A percentile compares a stretch with the other conserved stretches of the same genome.
These are phyloP conservation scores for Suhomyces anneliseae DNA, from an alignment of 1,139 yeast species.

Conservation along the genomic window DNA sequence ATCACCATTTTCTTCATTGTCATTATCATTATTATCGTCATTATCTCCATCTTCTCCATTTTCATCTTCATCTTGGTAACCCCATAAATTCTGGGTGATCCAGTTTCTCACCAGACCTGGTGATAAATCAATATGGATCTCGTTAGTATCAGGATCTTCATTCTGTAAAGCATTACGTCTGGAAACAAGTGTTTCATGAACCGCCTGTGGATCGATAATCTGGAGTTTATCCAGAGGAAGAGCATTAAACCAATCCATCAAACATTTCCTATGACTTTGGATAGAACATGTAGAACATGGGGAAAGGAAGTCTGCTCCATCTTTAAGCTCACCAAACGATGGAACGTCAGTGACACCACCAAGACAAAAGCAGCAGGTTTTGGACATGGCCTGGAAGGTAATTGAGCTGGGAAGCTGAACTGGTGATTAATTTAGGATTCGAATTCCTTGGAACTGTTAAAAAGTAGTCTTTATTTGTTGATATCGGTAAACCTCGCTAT, in stretches of 20 bases:
- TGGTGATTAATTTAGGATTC: no score
- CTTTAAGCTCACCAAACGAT: conserved; percentile 39
- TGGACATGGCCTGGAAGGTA: neutral
- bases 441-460: no score
- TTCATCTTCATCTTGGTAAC: neutral
- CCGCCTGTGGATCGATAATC: conserved; percentile 15
- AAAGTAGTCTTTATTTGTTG: no score
- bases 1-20: neutral
- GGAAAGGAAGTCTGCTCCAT: conserved; percentile 39
- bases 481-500: no score
- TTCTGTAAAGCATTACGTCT: neutral
- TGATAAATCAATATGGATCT: conserved; percentile 2
- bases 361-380: conserved; percentile 42
- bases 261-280: conserved; percentile 41
- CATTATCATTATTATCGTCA: neutral
- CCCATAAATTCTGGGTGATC: conserved; percentile 4
- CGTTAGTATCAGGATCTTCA: neutral
- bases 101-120: conserved; percentile 3
- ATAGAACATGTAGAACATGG: conserved; percentile 45
- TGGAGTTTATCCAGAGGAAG: conserved; percentile 33
- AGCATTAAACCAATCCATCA: conserved; percentile 46
- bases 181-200: conserved; percentile 6
- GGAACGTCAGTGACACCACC: conserved; percentile 44
- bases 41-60: neutral
- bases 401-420: no score